Conservation (phyloP, 2,329 filamentous ascomycete genomes). For the Ophiocordyceps camponoti-saundersi region DNA sequence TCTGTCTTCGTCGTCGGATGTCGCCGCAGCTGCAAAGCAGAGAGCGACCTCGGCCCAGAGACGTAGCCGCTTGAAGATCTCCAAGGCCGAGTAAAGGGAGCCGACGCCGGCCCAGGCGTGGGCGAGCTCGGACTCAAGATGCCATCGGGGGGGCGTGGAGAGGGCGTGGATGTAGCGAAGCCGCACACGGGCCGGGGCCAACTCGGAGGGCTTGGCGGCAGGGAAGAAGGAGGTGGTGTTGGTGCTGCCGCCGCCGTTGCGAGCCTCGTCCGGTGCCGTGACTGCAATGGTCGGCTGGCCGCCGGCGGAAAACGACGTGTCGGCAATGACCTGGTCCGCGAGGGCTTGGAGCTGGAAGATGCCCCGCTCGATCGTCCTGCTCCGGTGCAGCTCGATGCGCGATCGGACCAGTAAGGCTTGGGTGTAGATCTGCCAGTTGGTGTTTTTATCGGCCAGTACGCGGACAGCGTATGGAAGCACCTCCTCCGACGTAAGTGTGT, state of each 20-base stretch:
- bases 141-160: conserved; percentile 76
- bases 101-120: conserved; percentile 84
- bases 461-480: conserved; percentile 80
- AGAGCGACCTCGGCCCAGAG: conserved; percentile 93
- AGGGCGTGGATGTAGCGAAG: conserved; percentile 73
- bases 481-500: conserved; percentile 83
- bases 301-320: conserved; percentile 36
- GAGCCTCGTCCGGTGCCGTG: conserved; percentile 7
- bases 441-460: conserved; percentile 73
- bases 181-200: conserved; percentile 59
- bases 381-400: conserved; percentile 73
- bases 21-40: conserved; percentile 53
- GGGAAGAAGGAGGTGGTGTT: conserved; percentile 68
- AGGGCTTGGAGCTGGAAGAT: conserved; percentile 87
- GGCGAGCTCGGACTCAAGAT: conserved; percentile 83
- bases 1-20: conserved; percentile 38
- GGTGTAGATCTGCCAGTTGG: conserved; percentile 97
- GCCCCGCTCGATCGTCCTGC: conserved; percentile 75
- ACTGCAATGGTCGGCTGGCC: conserved; percentile 12
- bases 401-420: conserved; percentile 82
- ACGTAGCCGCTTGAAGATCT: conserved; percentile 85
- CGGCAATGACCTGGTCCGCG: conserved; percentile 85
- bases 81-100: conserved; percentile 73
- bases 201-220: conserved; percentile 55
- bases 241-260: conserved; percentile 7